Evolutionary conservation across 2,329 filamentous ascomycete species (phyloP).

Genomic region (Colletotrichum tamarilloi): DNA sequence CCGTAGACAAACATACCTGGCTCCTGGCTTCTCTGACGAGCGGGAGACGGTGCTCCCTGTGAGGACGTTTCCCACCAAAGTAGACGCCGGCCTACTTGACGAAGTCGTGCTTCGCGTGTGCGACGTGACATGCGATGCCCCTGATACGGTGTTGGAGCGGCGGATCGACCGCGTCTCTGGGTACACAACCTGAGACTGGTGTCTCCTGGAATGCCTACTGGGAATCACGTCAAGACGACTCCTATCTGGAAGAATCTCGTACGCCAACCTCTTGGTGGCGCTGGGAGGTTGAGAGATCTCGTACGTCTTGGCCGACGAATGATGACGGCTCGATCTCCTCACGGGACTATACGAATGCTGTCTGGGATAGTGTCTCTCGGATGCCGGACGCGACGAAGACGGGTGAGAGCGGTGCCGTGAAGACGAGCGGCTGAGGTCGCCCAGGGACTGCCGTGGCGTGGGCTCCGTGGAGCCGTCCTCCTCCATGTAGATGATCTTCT

Average conservation of each 20-base stretch:
- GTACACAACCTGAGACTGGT: conserved; percentile 25
- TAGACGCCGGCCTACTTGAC: conserved; percentile 25
- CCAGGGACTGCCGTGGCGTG: conserved; percentile 11
- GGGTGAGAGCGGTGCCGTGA: conserved; percentile 29
- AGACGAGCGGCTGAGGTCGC: conserved; percentile 24
- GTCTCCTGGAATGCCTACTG: conserved; percentile 20
- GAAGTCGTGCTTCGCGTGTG: conserved; percentile 35
- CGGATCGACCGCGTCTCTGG: conserved; percentile 15
- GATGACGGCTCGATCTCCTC: conserved; percentile 22
- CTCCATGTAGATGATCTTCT: conserved; percentile 29
- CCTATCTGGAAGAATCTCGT: background rate
- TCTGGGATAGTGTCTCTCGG: conserved; percentile 25
- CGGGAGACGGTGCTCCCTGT: conserved; percentile 28
- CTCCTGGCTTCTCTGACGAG: conserved; percentile 39
- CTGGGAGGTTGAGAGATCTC: conserved; percentile 17
- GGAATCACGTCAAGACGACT: conserved; percentile 8
- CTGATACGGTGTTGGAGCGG: conserved; percentile 30
- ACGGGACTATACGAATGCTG: conserved; percentile 22
- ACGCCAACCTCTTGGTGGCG: conserved; percentile 21
- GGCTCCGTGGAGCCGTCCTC: conserved; percentile 24
- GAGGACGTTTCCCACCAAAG: conserved; percentile 22
- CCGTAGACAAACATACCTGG: conserved; percentile 41
- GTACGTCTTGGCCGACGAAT: conserved; percentile 4
- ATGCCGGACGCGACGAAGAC: conserved; percentile 33
- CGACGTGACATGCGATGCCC: conserved; percentile 35